These are phyloP conservation scores for Euphorbia peplus DNA, from an alignment of 345 rosid species.

Conservation along the genomic window DNA sequence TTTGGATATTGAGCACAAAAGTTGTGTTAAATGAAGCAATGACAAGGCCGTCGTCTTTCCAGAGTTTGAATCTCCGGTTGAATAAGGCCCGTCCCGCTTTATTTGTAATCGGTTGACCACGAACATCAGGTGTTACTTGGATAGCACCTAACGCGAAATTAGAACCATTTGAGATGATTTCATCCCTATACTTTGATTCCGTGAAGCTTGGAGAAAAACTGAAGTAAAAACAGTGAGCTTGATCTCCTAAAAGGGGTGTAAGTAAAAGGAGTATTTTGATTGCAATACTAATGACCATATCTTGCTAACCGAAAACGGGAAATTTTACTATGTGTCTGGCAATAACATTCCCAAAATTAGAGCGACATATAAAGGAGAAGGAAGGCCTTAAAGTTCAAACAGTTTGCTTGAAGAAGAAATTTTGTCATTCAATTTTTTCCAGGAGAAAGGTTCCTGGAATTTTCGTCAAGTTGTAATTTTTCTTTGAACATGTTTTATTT, in stretches of 20 bases:
- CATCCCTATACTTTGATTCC: neutral
- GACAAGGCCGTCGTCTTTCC: conserved; percentile 20
- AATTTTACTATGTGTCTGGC: too few relatives aligned
- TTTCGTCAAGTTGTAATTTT: neutral
- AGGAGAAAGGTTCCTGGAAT: conserved; percentile 4
- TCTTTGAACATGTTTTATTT: neutral
- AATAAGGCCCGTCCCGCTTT: conserved; percentile 41
- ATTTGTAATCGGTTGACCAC: conserved; percentile 22
- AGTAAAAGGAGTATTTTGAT: neutral
- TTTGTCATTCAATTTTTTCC: neutral
- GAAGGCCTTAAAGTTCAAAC: neutral
- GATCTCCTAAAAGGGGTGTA: conserved; percentile 8
- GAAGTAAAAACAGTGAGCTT: conserved; percentile 31
- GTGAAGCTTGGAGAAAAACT: conserved; percentile 31
- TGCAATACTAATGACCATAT: neutral
- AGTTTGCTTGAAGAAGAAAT: neutral
- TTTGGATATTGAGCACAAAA: conserved; percentile 46
- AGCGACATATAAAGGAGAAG: neutral
- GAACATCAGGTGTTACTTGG: conserved; percentile 58
- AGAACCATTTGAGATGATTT: conserved; percentile 4
- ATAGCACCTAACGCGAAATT: conserved; percentile 27
- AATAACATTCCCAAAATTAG: too few relatives aligned
- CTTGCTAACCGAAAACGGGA: neutral
- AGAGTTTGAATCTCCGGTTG: conserved; percentile 37
- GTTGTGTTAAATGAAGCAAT: conserved; percentile 49